These are phyloP conservation scores for Lentinula sp. DNA, from an alignment of 768 basidiomycete genomes.

Conservation along the genomic window DNA sequence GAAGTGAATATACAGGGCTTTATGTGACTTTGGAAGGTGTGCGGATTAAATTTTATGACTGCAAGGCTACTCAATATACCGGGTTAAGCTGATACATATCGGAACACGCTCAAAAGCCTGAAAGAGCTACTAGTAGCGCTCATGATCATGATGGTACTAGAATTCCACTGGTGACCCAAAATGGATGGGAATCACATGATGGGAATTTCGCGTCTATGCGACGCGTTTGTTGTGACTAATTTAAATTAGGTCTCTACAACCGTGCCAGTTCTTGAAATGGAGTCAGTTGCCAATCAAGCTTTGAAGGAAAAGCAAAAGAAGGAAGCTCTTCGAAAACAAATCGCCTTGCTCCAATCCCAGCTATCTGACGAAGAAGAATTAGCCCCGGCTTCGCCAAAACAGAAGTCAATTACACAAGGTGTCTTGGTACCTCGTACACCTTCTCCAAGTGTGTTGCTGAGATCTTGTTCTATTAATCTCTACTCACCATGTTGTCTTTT, in stretches of 20 bases:
- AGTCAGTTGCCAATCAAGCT: slow-evolving; percentile 42
- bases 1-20: not conserved
- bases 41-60: too few species aligned
- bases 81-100: too few species aligned
- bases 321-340: slow-evolving; percentile 46
- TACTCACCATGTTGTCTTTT: not conserved
- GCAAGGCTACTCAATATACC: too few species aligned
- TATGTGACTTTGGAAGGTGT: not conserved
- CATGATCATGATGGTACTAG: too few species aligned
- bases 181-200: not conserved
- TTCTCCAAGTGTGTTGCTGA: slow-evolving; percentile 52
- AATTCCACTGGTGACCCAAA: not conserved
- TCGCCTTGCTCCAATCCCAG: slow-evolving; percentile 50
- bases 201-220: not conserved
- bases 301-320: slow-evolving; percentile 35
- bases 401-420: slow-evolving; percentile 33
- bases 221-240: not conserved
- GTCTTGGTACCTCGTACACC: slow-evolving; percentile 39
- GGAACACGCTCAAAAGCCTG: not conserved
- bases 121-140: too few species aligned
- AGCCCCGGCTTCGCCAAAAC: slow-evolving; percentile 37
- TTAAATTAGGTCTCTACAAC: not conserved
- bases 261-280: slow-evolving; percentile 30
- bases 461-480: not conserved
- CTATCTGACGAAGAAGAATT: slow-evolving; percentile 30